Percentiles rank a stretch among this genome's conserved stretches.
Conservation (phyloP, 176 grass and related monocot species). For the Triticum aestivum region DNA sequence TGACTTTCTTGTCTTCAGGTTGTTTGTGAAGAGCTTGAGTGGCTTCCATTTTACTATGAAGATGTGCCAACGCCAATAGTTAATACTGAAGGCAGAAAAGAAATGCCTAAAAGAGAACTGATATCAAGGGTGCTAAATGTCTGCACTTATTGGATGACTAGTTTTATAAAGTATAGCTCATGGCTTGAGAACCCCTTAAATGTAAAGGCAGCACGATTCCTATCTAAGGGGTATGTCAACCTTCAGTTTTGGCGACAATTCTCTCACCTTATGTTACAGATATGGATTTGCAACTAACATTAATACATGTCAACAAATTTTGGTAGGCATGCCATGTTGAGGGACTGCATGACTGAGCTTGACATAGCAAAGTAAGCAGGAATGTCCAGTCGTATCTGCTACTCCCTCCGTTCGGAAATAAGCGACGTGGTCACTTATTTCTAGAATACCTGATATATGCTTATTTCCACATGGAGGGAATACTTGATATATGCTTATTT, state of each 20-base stretch:
- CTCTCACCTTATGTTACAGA: constrained; percentile 27
- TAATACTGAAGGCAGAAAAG: constrained; percentile 59
- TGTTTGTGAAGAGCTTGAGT: constrained; percentile 95
- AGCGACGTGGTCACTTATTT: background rate
- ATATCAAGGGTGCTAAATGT: constrained; percentile 68
- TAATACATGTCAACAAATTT: constrained; percentile 39
- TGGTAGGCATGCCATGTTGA: constrained; percentile 80
- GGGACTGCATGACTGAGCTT: constrained; percentile 75
- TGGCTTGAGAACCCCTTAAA: constrained; percentile 97
- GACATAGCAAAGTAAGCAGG: constrained; percentile 64
- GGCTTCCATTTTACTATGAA: constrained; percentile 86
- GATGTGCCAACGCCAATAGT: constrained; percentile 40
- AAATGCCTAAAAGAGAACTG: constrained; percentile 56
- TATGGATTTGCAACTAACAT: constrained; percentile 19
- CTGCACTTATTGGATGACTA: constrained; percentile 92
- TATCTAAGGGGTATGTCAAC: constrained; percentile 78
- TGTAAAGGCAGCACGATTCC: constrained; percentile 81
- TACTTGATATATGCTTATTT: constrained; percentile 18
- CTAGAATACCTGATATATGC: no score
- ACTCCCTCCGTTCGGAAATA: no score
- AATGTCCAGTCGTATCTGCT: background rate
- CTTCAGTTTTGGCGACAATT: constrained; percentile 24
- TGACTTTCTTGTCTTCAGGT: constrained; percentile 56
- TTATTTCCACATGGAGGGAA: no score
- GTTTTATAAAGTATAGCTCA: constrained; percentile 86